Evolutionary conservation across 768 basidiomycete genomes (phyloP).

Genomic region (Boletus barrowsii): DNA sequence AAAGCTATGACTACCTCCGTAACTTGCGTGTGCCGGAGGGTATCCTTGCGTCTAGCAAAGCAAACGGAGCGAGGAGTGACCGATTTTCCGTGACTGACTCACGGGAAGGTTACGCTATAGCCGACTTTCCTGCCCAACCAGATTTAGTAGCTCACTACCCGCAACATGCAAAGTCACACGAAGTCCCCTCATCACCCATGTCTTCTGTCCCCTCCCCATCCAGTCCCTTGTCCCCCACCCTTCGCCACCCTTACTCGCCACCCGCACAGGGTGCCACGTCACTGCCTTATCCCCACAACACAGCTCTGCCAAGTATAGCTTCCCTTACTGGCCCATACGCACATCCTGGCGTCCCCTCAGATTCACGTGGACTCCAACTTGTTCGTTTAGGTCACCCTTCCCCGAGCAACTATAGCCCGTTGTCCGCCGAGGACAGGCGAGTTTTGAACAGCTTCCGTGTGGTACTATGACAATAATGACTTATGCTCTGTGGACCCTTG

Average conservation of each 20-base stretch:
- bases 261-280: slow-evolving; percentile 1
- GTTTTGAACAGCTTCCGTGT: slow-evolving; percentile 57
- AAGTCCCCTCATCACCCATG: slow-evolving; percentile 7
- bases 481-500: neutral
- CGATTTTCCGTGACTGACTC: slow-evolving; percentile 17
- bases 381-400: slow-evolving; percentile 25
- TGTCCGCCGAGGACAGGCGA: slow-evolving; percentile 56
- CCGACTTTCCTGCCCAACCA: slow-evolving; percentile 10
- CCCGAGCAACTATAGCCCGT: slow-evolving; percentile 34
- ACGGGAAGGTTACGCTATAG: slow-evolving; percentile 12
- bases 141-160: slow-evolving; percentile 8
- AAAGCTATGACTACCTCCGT: slow-evolving; percentile 72
- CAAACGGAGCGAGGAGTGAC: slow-evolving; percentile 33
- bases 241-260: slow-evolving; percentile 7
- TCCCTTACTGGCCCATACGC: slow-evolving; percentile 8
- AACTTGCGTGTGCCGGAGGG: slow-evolving; percentile 64
- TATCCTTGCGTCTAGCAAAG: slow-evolving; percentile 70
- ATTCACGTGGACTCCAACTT: slow-evolving; percentile 3
- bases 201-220: slow-evolving; percentile 18
- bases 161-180: slow-evolving; percentile 10
- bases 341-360: neutral
- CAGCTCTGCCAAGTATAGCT: slow-evolving; percentile 25
- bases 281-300: slow-evolving; percentile 3
- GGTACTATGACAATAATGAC: slow-evolving; percentile 35
- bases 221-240: slow-evolving; percentile 8